phyloP scores from a whole-genome alignment of 1,284 basidiomycete genomes.

The Melanopsichium pennsylvanicum region DNA sequence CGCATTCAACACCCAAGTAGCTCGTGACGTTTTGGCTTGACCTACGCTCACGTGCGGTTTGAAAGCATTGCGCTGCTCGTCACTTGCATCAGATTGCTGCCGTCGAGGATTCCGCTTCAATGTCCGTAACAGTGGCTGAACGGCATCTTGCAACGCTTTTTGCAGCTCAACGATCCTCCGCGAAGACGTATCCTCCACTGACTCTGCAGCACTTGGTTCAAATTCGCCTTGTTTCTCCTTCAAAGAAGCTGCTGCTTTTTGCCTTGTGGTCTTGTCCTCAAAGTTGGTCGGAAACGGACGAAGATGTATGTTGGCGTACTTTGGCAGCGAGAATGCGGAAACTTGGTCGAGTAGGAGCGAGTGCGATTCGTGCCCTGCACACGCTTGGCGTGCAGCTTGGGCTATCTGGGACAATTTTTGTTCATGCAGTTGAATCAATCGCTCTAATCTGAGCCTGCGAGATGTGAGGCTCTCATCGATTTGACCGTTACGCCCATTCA shows the following conservation, averaged over 20 bases:
- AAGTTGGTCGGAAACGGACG: slow-evolving; percentile 26
- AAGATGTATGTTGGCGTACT: slow-evolving; percentile 21
- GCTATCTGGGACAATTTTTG: slow-evolving; percentile 4
- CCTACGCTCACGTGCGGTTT: slow-evolving; percentile 30
- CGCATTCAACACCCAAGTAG: slow-evolving; percentile 12
- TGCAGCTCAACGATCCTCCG: slow-evolving; percentile 11
- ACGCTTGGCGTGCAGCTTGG: not conserved
- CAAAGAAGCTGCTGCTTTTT: not conserved
- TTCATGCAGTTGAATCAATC: not conserved
- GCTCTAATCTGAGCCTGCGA: too few species aligned
- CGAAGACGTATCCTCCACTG: not conserved
- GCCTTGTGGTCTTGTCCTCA: not conserved
- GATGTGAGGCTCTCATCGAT: too few species aligned
- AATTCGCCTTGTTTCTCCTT: not conserved
- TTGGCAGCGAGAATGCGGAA: slow-evolving; percentile 9
- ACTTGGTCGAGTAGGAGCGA: slow-evolving; percentile 21
- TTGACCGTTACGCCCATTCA: too few species aligned
- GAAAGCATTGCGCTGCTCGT: not conserved
- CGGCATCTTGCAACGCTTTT: not conserved
- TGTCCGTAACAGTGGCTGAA: not conserved
- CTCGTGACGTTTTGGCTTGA: not conserved
- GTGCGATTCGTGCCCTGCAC: not conserved
- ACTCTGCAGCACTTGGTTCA: not conserved
- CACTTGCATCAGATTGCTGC: not conserved
- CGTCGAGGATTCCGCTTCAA: too few species aligned